A percentile compares a stretch with the other conserved stretches of the same genome.
These are phyloP conservation scores for Radiomyces spectabilis DNA, from an alignment of 192 early-diverging fungal species.

Conservation along the genomic window DNA sequence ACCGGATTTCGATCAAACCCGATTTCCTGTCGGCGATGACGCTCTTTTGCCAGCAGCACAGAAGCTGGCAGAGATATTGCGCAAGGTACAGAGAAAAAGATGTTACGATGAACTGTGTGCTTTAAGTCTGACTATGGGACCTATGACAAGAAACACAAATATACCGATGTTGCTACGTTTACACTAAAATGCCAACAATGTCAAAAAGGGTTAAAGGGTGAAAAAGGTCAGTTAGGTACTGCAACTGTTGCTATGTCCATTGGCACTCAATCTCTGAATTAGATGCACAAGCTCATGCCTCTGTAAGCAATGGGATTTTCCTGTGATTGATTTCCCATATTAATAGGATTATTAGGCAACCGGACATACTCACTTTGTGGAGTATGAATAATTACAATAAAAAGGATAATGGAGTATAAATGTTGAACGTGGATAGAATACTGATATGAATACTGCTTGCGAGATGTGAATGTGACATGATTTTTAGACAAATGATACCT, in stretches of 20 bases:
- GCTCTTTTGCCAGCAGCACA: slow-evolving; percentile 26
- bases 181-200: slow-evolving; percentile 63
- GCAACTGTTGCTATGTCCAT: not conserved
- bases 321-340: no score
- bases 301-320: no score
- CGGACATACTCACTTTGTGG: no score
- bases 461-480: no score
- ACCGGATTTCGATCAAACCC: slow-evolving; percentile 67
- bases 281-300: slow-evolving; percentile 30
- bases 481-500: no score
- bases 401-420: no score
- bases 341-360: no score
- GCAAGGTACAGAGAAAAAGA: slow-evolving; percentile 21
- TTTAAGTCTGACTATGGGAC: no score
- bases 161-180: slow-evolving; percentile 65
- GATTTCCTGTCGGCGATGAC: slow-evolving; percentile 39
- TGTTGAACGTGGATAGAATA: no score
- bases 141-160: slow-evolving; percentile 69
- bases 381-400: no score
- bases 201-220: slow-evolving; percentile 39
- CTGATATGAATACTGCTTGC: no score
- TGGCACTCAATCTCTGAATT: not conserved
- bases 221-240: slow-evolving; percentile 24
- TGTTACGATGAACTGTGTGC: not conserved
- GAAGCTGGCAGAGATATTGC: slow-evolving; percentile 32